Conservation (phyloP, 2,329 filamentous ascomycete species). For the Apiospora koreana region DNA sequence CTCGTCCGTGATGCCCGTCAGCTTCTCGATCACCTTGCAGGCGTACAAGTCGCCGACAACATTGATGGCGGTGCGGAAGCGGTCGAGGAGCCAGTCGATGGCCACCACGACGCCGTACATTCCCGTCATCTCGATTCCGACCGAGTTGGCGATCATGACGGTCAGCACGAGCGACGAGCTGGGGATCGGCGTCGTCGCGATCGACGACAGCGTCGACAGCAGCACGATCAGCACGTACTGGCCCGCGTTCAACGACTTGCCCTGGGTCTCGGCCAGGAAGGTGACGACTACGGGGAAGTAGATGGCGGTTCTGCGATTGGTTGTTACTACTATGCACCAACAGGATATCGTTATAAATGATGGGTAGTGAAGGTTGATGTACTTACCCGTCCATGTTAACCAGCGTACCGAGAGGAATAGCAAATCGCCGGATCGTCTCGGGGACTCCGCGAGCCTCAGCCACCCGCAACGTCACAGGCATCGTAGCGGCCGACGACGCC, state of each 20-base stretch:
- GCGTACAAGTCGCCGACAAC: slow-evolving; percentile 53
- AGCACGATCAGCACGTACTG: slow-evolving; percentile 52
- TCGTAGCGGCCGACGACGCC: slow-evolving; percentile 52
- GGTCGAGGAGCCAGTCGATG: slow-evolving; percentile 58
- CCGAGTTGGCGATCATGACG: slow-evolving; percentile 11
- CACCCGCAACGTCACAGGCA: slow-evolving; percentile 49
- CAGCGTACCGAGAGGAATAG: slow-evolving; percentile 47
- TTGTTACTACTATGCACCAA: slow-evolving; percentile 15
- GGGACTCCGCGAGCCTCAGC: slow-evolving; percentile 42
- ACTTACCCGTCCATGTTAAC: slow-evolving; percentile 51
- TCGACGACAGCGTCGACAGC: slow-evolving; percentile 51
- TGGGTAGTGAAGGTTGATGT: no score
- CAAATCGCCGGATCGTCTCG: slow-evolving; percentile 45
- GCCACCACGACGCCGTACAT: slow-evolving; percentile 49
- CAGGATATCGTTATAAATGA: no score
- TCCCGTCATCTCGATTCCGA: neutral
- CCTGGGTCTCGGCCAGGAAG: slow-evolving; percentile 53
- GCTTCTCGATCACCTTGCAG: slow-evolving; percentile 38
- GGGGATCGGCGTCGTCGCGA: slow-evolving; percentile 56
- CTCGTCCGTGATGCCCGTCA: slow-evolving; percentile 37
- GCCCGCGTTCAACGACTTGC: slow-evolving; percentile 40
- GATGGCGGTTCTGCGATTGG: slow-evolving; percentile 45
- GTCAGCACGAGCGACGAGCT: slow-evolving; percentile 47
- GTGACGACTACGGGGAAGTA: slow-evolving; percentile 56
- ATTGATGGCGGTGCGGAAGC: slow-evolving; percentile 53